Evolutionary conservation across 768 basidiomycete genomes (phyloP).

Genomic region (Porpolomopsis calyptriformis): DNA sequence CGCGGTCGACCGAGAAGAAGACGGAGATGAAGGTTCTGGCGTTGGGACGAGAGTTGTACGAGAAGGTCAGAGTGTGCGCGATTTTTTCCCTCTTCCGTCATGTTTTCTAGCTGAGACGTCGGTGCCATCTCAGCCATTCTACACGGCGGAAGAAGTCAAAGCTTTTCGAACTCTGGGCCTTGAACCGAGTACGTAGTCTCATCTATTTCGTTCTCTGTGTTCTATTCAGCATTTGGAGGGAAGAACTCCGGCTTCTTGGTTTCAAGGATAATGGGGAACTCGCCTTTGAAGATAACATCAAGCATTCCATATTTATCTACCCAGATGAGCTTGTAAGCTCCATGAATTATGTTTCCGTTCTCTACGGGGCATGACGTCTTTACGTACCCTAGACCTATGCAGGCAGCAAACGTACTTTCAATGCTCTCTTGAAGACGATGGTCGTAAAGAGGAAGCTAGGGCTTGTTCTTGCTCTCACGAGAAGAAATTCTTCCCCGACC

Average conservation of each 20-base stretch:
- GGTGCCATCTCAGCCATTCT: conserved; percentile 53
- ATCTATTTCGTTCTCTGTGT: neutral
- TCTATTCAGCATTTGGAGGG: neutral
- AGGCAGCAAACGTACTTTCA: conserved; percentile 89
- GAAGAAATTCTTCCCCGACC: conserved; percentile 62
- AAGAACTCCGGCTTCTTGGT: conserved; percentile 84
- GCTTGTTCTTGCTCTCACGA: conserved; percentile 56
- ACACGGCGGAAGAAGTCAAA: conserved; percentile 71
- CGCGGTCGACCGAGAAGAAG: conserved; percentile 22
- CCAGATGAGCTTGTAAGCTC: conserved; percentile 77
- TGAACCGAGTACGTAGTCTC: conserved; percentile 47
- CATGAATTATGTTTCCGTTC: neutral
- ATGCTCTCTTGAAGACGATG: conserved; percentile 76
- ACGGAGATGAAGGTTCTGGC: conserved; percentile 33
- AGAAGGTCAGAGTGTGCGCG: conserved; percentile 40
- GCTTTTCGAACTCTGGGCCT: conserved; percentile 75
- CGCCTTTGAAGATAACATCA: conserved; percentile 80
- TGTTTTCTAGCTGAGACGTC: neutral
- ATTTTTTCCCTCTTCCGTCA: neutral
- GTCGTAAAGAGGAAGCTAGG: conserved; percentile 73
- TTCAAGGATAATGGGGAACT: conserved; percentile 71
- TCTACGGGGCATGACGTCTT: no score
- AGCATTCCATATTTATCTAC: conserved; percentile 84
- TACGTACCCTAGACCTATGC: conserved; percentile 55
- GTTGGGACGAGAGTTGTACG: conserved; percentile 36